These are phyloP conservation scores for Emiliania huxleyi DNA, from an alignment of 78 protist species.

Conservation along the genomic window DNA sequence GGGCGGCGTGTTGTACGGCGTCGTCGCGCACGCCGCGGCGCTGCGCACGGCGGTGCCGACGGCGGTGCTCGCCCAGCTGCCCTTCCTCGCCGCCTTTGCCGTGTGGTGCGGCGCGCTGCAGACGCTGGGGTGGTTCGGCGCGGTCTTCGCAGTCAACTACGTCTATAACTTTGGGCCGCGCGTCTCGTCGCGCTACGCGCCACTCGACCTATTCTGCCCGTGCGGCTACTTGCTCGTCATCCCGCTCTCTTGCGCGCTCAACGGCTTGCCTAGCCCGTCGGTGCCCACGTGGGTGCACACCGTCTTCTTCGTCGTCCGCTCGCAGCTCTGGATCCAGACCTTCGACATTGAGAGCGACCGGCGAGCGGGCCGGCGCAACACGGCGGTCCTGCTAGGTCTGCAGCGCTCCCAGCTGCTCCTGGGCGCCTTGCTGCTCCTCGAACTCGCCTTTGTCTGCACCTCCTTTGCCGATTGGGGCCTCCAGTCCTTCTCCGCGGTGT, in stretches of 20 bases:
- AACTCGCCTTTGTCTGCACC: not conserved
- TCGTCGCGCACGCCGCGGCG: not conserved
- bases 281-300: not conserved
- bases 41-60: not conserved
- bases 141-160: not conserved
- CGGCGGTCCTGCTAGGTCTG: not conserved
- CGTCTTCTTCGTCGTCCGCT: not conserved
- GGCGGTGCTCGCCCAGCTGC: not conserved
- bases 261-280: not conserved
- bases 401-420: not conserved
- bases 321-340: not conserved
- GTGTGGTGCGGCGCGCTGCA: not conserved
- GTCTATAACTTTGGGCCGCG: not conserved
- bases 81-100: not conserved
- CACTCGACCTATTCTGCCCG: not conserved
- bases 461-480: too few relatives aligned
- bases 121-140: not conserved
- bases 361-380: not conserved
- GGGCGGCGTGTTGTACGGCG: not conserved
- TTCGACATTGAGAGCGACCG: not conserved
- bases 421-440: not conserved
- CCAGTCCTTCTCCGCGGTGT: too few relatives aligned
- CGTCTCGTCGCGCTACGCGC: not conserved
- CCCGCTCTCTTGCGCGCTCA: not conserved
- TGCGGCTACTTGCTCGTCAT: not conserved